Evolutionary conservation across 2,329 filamentous ascomycete genomes (phyloP).

Genomic region (Fusarium napiforme): DNA sequence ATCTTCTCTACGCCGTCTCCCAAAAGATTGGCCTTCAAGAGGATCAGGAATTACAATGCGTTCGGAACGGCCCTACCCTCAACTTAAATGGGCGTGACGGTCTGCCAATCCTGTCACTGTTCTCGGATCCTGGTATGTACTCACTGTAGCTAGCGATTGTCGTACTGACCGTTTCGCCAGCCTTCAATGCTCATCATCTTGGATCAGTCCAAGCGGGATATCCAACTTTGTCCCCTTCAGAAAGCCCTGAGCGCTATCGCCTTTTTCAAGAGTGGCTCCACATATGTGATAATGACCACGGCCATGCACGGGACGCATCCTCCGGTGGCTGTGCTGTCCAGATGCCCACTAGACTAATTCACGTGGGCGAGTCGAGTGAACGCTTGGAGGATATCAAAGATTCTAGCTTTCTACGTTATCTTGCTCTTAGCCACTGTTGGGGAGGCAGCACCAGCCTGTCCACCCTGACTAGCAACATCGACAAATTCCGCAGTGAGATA

Average conservation of each 20-base stretch:
- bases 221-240: background rate
- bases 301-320: background rate
- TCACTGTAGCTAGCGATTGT: fast-evolving
- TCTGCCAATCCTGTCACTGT: background rate
- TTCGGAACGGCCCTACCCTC: background rate
- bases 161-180: background rate
- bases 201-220: background rate
- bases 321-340: background rate
- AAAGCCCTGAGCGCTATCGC: background rate
- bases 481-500: background rate
- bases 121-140: background rate
- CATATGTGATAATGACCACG: background rate
- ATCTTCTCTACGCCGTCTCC: background rate
- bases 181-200: background rate
- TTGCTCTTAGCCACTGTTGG: conserved; percentile 18
- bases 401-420: background rate
- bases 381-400: background rate
- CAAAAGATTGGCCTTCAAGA: background rate
- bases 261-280: background rate
- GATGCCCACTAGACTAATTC: background rate
- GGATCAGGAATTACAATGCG: background rate
- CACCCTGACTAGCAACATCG: background rate
- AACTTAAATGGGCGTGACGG: background rate
- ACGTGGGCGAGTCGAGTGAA: background rate
- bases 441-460: background rate